Conservation (phyloP, 345 rosid species). For the Acer yangbiense region DNA sequence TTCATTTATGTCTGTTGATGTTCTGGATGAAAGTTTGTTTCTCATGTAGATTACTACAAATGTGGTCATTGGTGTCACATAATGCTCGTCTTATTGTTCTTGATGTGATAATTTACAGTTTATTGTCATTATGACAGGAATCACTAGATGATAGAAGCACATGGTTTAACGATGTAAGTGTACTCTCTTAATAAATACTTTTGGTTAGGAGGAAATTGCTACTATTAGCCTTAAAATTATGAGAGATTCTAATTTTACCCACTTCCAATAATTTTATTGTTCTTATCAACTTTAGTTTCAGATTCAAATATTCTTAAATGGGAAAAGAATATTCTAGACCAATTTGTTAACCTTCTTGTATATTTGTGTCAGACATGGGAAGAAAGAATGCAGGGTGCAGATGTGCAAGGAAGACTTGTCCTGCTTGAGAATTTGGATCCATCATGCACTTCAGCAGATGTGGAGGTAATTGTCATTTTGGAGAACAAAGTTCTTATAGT, state of each 20-base stretch:
- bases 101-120: constrained; percentile 10
- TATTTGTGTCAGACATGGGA: constrained; percentile 67
- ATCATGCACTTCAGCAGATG: constrained; percentile 59
- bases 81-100: constrained; percentile 4
- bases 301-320: background rate
- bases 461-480: constrained; percentile 54
- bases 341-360: constrained; percentile 19
- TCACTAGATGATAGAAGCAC: constrained; percentile 37
- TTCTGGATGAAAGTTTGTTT: background rate
- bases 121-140: constrained; percentile 52
- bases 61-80: background rate
- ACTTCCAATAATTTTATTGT: too few relatives aligned
- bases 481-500: background rate
- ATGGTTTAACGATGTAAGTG: constrained; percentile 84
- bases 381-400: constrained; percentile 57
- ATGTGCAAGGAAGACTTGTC: constrained; percentile 56
- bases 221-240: too few relatives aligned
- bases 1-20: background rate
- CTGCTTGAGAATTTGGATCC: constrained; percentile 80
- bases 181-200: constrained; percentile 5
- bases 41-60: background rate
- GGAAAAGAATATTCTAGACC: background rate
- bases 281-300: too few relatives aligned
- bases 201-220: background rate
- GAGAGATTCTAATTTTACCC: too few relatives aligned